phyloP scores from a whole-genome alignment of 2,329 filamentous ascomycete species.

The Cladosporium sp. region DNA sequence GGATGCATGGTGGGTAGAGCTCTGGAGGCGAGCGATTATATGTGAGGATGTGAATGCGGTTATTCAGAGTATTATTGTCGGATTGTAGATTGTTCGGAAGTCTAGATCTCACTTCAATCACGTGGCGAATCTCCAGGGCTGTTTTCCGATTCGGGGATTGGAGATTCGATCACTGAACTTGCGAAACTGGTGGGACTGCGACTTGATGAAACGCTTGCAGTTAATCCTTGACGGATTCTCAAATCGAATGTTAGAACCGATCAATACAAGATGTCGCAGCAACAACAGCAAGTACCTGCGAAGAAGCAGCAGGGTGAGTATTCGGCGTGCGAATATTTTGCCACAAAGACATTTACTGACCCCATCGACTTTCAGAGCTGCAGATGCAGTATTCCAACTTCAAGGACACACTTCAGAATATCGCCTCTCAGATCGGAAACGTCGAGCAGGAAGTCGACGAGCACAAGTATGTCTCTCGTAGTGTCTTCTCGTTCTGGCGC shows the following conservation, averaged over 20 bases:
- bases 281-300: conserved; percentile 50
- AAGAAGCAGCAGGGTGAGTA: conserved; percentile 74
- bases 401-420: conserved; percentile 75
- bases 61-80: no score
- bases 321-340: no score
- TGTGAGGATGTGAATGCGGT: not conserved
- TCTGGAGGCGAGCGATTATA: no score
- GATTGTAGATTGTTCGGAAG: conserved; percentile 3
- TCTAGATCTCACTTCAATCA: conserved; percentile 4
- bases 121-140: conserved; percentile 1
- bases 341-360: no score
- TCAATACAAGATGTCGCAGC: conserved; percentile 42
- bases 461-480: conserved; percentile 68
- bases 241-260: no score
- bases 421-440: conserved; percentile 94
- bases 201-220: not conserved
- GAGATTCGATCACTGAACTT: no score
- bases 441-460: conserved; percentile 97
- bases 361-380: no score
- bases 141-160: no score
- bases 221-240: no score
- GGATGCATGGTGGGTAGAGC: conserved; percentile 77
- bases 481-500: conserved; percentile 3
- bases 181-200: conserved; percentile 7
- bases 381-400: conserved; percentile 76